Evolutionary conservation across 306 rosid genomes (phyloP), one percentile per base, ranked within the genome.

Genomic region (Purshia tridentata): DNA sequence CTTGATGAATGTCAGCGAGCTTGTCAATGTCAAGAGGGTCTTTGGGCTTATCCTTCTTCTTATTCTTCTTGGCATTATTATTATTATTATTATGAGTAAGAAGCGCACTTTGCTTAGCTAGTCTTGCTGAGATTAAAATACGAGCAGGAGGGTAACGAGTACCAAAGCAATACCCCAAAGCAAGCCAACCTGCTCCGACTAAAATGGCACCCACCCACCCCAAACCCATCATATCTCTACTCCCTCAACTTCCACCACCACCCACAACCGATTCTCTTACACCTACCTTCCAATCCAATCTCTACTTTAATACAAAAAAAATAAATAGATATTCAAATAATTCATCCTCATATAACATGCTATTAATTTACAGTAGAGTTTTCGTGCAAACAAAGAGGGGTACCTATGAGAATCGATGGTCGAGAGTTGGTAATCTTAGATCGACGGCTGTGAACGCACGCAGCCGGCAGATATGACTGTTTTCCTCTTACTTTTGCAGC

Each of bases 131-230:
- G 52, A 83, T 44, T 19, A 86, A 60, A 15, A 87, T 70, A 16
- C 81, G 90, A 77, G 73, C 76, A 35, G 90, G 97, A 73, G 91
- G 97, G 75, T 81, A 85, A n/a, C 65, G 82, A 8, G 88, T 86
- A 46, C 96, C 97, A 55, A 89, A 77, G 77, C 79, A 86, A 88
- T 86, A 91, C 19, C 97, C 97, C 51, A 89, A 65, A 73, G 97
- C 97, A 53, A 93, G 89, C 81, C 93, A 93, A 39, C 98, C 90
- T 7, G 97, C 97, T 40, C 99, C 95, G 9, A 89, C 91, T 12
- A 89, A 58, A 81, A 94, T 47, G 48, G 91, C 92, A 75, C 94
- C 89, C 81, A 94, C 74, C 95, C 92, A 91, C 9, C 95, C 59
- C 35, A 94, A 76, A 59, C 88, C 98, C 96, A 93, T 88, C 72